These are phyloP conservation scores for Hemisphaericaspora lyxosophila DNA, from an alignment of 1,139 yeast genomes.

Conservation along the genomic window DNA sequence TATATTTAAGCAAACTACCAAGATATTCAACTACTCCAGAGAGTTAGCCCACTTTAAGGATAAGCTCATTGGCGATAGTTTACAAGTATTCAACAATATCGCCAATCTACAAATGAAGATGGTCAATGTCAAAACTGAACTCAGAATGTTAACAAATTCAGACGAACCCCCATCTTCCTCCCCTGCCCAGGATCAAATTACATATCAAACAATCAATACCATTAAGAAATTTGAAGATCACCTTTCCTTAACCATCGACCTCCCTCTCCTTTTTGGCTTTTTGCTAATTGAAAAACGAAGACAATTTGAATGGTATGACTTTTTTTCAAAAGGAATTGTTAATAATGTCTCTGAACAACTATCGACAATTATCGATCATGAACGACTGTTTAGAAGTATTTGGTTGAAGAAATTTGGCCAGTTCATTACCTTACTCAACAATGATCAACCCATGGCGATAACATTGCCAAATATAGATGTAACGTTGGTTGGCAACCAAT, in stretches of 20 bases:
- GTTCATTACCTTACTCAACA: slow-evolving; percentile 32
- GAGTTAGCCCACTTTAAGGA: slow-evolving; percentile 26
- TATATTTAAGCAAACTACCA: slow-evolving; percentile 14
- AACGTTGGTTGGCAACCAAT: slow-evolving; percentile 30
- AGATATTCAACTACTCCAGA: slow-evolving; percentile 16
- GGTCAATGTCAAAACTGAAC: slow-evolving; percentile 34
- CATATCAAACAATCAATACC: slow-evolving; percentile 25
- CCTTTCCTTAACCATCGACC: slow-evolving; percentile 60
- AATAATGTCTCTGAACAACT: slow-evolving; percentile 59
- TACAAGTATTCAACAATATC: slow-evolving; percentile 29
- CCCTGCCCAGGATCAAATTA: slow-evolving; percentile 9
- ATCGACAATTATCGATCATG: slow-evolving; percentile 58
- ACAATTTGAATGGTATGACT: slow-evolving; percentile 65
- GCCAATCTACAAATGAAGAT: slow-evolving; percentile 43
- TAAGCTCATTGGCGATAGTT: slow-evolving; percentile 24
- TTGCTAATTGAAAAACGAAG: slow-evolving; percentile 68
- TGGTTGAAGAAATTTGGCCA: slow-evolving; percentile 67
- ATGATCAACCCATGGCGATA: slow-evolving; percentile 17
- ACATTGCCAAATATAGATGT: slow-evolving; percentile 44
- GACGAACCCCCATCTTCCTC: slow-evolving; percentile 1
- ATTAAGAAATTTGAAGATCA: slow-evolving; percentile 46
- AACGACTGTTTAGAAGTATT: slow-evolving; percentile 51
- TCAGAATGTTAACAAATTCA: slow-evolving; percentile 20
- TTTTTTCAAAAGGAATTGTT: slow-evolving; percentile 50
- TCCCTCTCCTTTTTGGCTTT: slow-evolving; percentile 81